A percentile compares a stretch with the other conserved stretches of the same genome.
Conservation (phyloP, 108 stramenopile species). For the Nitzschia palea region DNA sequence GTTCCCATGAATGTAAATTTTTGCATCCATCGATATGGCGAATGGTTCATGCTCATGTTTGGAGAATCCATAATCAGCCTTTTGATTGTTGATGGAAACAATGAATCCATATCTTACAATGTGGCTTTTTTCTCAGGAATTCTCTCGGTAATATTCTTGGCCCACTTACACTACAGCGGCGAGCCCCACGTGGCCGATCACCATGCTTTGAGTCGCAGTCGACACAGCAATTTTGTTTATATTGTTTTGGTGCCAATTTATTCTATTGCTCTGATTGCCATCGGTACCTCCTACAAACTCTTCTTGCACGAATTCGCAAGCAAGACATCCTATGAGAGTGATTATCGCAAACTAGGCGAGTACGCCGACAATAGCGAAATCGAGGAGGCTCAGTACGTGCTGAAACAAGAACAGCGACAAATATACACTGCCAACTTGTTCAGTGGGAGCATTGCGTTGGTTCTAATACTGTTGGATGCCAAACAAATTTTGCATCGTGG, state of each 20-base stretch:
- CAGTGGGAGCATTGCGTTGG: conserved; percentile 26
- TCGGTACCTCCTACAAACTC: conserved; percentile 48
- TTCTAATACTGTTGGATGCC: conserved; percentile 28
- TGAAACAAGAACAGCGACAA: neutral
- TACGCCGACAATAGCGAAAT: neutral
- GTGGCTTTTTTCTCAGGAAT: conserved; percentile 28
- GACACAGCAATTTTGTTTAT: conserved; percentile 17
- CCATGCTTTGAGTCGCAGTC: conserved; percentile 37
- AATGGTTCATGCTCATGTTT: conserved; percentile 64
- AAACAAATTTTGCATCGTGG: conserved; percentile 36
- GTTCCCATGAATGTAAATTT: conserved; percentile 50
- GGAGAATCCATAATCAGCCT: conserved; percentile 47
- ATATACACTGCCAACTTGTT: conserved; percentile 34
- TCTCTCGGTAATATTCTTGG: conserved; percentile 28
- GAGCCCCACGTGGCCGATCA: conserved; percentile 29
- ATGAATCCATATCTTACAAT: conserved; percentile 11
- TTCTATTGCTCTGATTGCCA: conserved; percentile 33
- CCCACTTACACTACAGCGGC: conserved; percentile 31
- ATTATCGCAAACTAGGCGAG: neutral
- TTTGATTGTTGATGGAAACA: conserved; percentile 41
- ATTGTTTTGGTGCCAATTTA: conserved; percentile 27
- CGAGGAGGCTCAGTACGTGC: neutral
- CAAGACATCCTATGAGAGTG: conserved; percentile 1
- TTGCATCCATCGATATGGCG: conserved; percentile 52
- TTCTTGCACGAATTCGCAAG: conserved; percentile 27